A percentile compares a stretch with the other conserved stretches of the same genome.
Evolutionary conservation across 345 rosid species (phyloP).

Genomic region (Gossypium turneri): DNA sequence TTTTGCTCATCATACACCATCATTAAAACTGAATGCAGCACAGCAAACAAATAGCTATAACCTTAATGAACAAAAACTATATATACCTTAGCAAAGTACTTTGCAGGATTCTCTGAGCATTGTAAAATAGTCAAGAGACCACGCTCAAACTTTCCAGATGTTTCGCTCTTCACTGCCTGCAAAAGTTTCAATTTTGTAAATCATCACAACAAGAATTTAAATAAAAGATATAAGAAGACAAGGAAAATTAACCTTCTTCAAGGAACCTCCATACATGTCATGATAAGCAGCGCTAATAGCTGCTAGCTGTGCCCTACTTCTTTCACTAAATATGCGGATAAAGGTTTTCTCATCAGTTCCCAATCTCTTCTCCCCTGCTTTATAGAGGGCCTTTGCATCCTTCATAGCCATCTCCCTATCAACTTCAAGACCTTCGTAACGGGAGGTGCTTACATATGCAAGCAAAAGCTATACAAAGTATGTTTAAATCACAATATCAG

Average conservation of each 20-base stretch:
- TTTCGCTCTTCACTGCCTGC: conserved; percentile 59
- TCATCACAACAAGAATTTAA: background rate
- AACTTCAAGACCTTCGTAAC: conserved; percentile 52
- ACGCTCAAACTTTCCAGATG: conserved; percentile 50
- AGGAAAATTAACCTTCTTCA: conserved; percentile 47
- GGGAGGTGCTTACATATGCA: conserved; percentile 39
- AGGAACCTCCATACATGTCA: conserved; percentile 39
- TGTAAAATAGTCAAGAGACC: conserved; percentile 49
- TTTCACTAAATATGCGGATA: conserved; percentile 45
- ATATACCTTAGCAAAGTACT: conserved; percentile 53
- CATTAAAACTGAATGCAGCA: background rate
- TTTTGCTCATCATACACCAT: background rate
- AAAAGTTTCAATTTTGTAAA: background rate
- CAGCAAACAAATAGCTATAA: background rate
- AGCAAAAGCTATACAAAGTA: conserved; percentile 47
- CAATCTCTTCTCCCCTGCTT: conserved; percentile 59
- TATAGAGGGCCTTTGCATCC: conserved; percentile 57
- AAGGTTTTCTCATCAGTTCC: conserved; percentile 74
- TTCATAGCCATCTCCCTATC: conserved; percentile 32
- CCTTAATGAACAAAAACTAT: background rate
- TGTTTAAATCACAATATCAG: conserved; percentile 4
- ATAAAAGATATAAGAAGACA: background rate
- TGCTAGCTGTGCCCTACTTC: conserved; percentile 61
- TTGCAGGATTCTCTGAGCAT: conserved; percentile 54
- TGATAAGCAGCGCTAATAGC: conserved; percentile 40